phyloP scores from a whole-genome alignment of 345 rosid species.

The Pugionium cornutum region DNA sequence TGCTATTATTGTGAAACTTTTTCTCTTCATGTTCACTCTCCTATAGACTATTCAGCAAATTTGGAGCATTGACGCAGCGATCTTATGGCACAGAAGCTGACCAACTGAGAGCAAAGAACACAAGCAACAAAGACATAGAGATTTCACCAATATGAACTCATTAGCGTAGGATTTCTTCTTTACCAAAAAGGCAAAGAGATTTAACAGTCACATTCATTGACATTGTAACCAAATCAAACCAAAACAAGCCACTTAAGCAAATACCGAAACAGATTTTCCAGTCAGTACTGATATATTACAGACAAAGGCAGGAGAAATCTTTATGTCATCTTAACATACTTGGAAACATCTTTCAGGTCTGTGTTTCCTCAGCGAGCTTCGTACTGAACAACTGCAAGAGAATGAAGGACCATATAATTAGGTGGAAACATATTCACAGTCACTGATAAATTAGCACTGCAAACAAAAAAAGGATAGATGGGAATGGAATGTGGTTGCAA shows the following conservation, averaged over 20 bases:
- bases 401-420: slow-evolving; percentile 21
- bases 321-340: not conserved
- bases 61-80: not conserved
- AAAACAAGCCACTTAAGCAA: not conserved
- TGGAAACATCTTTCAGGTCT: not conserved
- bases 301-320: not conserved
- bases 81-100: not conserved
- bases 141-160: not conserved
- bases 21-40: too few relatives aligned
- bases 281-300: slow-evolving; percentile 24
- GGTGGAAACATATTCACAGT: not conserved
- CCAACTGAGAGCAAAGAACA: not conserved
- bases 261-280: not conserved
- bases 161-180: not conserved
- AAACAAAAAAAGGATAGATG: not conserved
- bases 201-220: not conserved
- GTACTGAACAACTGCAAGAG: slow-evolving; percentile 64
- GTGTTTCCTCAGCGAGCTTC: slow-evolving; percentile 58
- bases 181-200: slow-evolving; percentile 5
- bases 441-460: not conserved
- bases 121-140: not conserved
- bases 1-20: too few relatives aligned
- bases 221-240: slow-evolving; percentile 7
- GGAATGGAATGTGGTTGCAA: not conserved
- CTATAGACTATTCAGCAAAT: not conserved